Base-by-base conservation (phyloP, 768 basidiomycete genomes). In the Amanita subjunquillea region DNA sequence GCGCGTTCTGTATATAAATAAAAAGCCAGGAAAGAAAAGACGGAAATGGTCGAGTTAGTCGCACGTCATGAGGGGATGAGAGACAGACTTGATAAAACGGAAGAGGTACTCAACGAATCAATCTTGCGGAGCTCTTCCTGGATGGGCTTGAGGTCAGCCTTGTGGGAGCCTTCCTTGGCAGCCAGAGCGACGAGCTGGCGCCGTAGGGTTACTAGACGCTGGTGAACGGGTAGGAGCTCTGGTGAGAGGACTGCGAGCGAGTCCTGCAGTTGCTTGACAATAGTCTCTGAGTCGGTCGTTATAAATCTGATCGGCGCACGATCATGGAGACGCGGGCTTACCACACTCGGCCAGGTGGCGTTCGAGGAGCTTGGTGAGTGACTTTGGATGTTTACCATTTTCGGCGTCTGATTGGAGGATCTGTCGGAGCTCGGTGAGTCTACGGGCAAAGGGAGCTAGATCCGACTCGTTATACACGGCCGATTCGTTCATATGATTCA, bases 401-500 rank as follows among this genome's bases (percentile, higher is more conserved):
- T 86, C 83, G 17, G 79, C 75, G 62, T 95, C 93, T 55, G 83
- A 79, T 57, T 85, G 84, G 51, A 99, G 81, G 60, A 98, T 95
- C 55, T 79, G 75, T 55, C 90, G 85, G 38, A 99, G 76, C 56
- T 93, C 87, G 23, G 75, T 71, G 48, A 98, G 69, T 54, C 96
- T 83, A 57, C 78, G 76, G 53, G 85, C 81, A 69, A 97, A 98
- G 2, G 96, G 93, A 27, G 77, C 76, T 29, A 98, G 83, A 70
- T 96, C 91, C 22, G 83, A 71, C 62, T 93, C 90, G 58, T 91
- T 97, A 69, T 97, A 98, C 42, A 91, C 85, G 5, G 87, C 87
- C 1, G 91, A 92, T 65, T 99, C 96, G 67, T 93, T 89, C 86
- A 97, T 89, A 64, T 94, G 91, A 63, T 86, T 84, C 44, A 95